Conservation (phyloP, 1,284 basidiomycete species). For the Ustilago sp. region DNA sequence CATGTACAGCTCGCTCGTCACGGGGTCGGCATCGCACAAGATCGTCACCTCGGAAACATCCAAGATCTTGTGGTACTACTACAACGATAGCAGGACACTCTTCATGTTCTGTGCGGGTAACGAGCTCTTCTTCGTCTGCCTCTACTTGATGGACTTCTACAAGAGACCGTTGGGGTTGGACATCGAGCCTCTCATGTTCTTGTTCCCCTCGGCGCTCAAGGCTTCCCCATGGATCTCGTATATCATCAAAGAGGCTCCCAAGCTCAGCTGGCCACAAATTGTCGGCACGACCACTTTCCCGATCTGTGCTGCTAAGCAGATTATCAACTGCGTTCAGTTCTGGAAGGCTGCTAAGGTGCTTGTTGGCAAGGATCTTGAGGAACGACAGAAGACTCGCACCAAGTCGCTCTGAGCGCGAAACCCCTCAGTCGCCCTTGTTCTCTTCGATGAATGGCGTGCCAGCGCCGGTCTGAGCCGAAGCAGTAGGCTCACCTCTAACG, state of each 20-base stretch:
- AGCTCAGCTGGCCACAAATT: slow-evolving; percentile 83
- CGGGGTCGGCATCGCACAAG: slow-evolving; percentile 93
- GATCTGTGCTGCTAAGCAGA: slow-evolving; percentile 85
- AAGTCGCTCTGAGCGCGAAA: slow-evolving; percentile 28
- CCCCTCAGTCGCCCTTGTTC: no score
- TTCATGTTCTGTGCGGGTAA: slow-evolving; percentile 97
- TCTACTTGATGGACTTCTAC: slow-evolving; percentile 94
- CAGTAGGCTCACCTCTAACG: background rate
- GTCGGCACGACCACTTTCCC: slow-evolving; percentile 79
- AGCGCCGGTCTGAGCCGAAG: background rate
- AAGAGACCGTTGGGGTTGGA: slow-evolving; percentile 61
- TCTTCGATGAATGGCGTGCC: background rate
- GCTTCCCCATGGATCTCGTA: slow-evolving; percentile 40
- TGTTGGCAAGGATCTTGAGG: slow-evolving; percentile 63
- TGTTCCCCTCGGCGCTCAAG: slow-evolving; percentile 41
- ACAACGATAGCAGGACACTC: slow-evolving; percentile 87
- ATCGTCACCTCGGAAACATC: slow-evolving; percentile 89
- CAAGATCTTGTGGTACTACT: slow-evolving; percentile 90
- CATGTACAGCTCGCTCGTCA: slow-evolving; percentile 98
- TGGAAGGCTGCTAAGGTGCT: slow-evolving; percentile 97
- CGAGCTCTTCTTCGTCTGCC: slow-evolving; percentile 93
- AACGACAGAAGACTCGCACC: slow-evolving; percentile 43
- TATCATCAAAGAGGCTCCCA: slow-evolving; percentile 65
- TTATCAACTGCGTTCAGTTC: slow-evolving; percentile 95
- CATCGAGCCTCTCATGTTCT: slow-evolving; percentile 46